phyloP scores from a whole-genome alignment of 805 yeast species.

The Candida ovalis region DNA sequence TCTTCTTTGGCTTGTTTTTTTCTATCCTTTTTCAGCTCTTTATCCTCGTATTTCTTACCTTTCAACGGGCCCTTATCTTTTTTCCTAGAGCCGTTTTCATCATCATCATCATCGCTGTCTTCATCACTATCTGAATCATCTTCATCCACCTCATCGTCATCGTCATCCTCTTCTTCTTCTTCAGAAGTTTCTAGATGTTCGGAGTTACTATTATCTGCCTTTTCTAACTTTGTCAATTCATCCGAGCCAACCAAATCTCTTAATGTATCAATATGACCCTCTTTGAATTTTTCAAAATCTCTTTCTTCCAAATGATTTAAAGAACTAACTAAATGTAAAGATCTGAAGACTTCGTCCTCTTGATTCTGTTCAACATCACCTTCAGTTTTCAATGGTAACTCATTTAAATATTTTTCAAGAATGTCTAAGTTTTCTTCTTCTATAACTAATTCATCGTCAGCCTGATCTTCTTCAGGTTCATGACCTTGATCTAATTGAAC shows the following conservation, averaged over 20 bases:
- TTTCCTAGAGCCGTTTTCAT: conserved; percentile 26
- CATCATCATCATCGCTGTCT: conserved; percentile 18
- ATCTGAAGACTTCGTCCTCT: conserved; percentile 82
- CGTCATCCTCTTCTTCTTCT: conserved; percentile 22
- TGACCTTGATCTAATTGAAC: conserved; percentile 30
- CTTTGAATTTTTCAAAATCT: conserved; percentile 74
- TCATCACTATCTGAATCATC: conserved; percentile 24
- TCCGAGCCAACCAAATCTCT: conserved; percentile 54
- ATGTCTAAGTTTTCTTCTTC: conserved; percentile 39
- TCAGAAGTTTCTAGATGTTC: conserved; percentile 25
- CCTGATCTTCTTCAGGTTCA: neutral
- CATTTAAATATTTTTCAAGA: conserved; percentile 39
- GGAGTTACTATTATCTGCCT: conserved; percentile 22
- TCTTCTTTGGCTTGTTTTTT: conserved; percentile 75
- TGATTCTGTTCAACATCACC: conserved; percentile 52
- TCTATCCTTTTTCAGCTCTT: conserved; percentile 71
- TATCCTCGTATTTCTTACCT: conserved; percentile 78
- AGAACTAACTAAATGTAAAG: conserved; percentile 71
- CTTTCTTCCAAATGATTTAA: conserved; percentile 85
- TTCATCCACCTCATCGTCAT: conserved; percentile 13
- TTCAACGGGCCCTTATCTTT: conserved; percentile 35
- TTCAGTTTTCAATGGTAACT: conserved; percentile 55
- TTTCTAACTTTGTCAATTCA: conserved; percentile 31
- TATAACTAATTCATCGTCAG: conserved; percentile 18
- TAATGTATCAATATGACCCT: conserved; percentile 78